Evolutionary conservation across 495 filamentous ascomycete genomes (phyloP).

Genomic region (Talaromyces adpressus): DNA sequence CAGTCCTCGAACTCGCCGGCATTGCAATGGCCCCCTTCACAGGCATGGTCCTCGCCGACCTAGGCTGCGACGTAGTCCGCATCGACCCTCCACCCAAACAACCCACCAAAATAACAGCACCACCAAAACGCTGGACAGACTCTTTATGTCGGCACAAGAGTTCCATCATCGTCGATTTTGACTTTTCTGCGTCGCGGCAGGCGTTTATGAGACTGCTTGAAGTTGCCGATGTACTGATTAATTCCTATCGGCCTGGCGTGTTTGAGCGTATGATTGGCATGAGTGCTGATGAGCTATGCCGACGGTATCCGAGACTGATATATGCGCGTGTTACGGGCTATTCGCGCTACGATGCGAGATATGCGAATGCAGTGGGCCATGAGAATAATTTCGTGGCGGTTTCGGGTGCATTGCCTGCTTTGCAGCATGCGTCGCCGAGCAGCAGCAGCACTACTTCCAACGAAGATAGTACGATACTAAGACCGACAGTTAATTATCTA

Average conservation of each 20-base stretch:
- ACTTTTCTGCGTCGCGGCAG: background rate
- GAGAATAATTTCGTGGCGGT: slow-evolving; percentile 8
- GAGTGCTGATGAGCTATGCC: slow-evolving; percentile 5
- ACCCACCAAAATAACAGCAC: background rate
- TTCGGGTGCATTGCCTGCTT: slow-evolving; percentile 3
- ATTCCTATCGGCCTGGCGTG: background rate
- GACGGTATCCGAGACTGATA: background rate
- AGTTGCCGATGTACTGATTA: slow-evolving; percentile 5
- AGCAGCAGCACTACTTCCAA: background rate
- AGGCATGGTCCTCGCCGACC: slow-evolving; percentile 19
- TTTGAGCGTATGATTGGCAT: slow-evolving; percentile 5
- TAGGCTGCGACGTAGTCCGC: slow-evolving; percentile 12
- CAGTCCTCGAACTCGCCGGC: slow-evolving; percentile 6
- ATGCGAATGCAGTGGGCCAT: slow-evolving; percentile 1
- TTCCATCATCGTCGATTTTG: slow-evolving; percentile 4
- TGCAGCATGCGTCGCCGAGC: background rate
- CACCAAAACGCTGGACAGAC: slow-evolving; percentile 1
- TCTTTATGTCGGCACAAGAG: slow-evolving; percentile 5
- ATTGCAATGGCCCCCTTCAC: slow-evolving; percentile 13
- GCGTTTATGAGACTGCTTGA: slow-evolving; percentile 1
- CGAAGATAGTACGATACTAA: background rate
- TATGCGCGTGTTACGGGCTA: slow-evolving; percentile 6
- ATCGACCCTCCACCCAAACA: background rate
- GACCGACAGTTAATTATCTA: slow-evolving; percentile 4
- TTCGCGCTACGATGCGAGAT: background rate